Base-by-base conservation (phyloP, 805 yeast genomes). In the Candida loeiensis region DNA sequence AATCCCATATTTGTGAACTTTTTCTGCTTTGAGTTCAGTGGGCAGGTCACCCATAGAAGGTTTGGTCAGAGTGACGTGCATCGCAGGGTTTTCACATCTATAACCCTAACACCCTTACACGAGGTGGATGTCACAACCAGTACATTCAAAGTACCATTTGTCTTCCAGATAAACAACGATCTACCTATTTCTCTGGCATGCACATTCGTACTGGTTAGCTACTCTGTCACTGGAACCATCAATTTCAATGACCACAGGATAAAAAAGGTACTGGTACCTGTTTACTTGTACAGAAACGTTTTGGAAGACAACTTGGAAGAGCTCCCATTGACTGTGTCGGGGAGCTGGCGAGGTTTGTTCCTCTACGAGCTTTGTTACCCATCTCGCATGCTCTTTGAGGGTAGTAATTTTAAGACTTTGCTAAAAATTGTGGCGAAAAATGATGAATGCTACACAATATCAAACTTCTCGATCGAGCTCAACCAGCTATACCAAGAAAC, bases 331-430 rank as follows among this genome's bases (percentile, higher is more conserved):
- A 36, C 45, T 20, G 50, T 47, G n/a, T 37, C 48, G 2, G 56
- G 56, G 2, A 49, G 47, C 33, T 52, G 56, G 56, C 31, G 54
- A 28, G 39, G 46, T 22, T 18, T 49, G 12, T 36, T 52, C 3
- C 38, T 48, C 9, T 51, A 51, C 30, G 53, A 51, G 28, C 47
- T 46, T 25, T 32, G 37, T 14, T 40, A 45, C 25, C 53, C 43
- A 27, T 42, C 41, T 38, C 47, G 49, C 25, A 30, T 50, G 11
- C 51, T 50, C 6, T 47, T 45, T 19, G 53, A 47, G 16, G 41
- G 42, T 13, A 13, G 22, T 6, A 44, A 45, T 1, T 50, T 37
- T 24, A 15, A 12, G 6, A 27, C 37, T 9, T 25, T 34, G 12
- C 18, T 51, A 4, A 29, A 35, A 13, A 30, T 51, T 7, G 45